phyloP scores from a whole-genome alignment of 768 basidiomycete genomes.

The Panaeolus papilionaceus region DNA sequence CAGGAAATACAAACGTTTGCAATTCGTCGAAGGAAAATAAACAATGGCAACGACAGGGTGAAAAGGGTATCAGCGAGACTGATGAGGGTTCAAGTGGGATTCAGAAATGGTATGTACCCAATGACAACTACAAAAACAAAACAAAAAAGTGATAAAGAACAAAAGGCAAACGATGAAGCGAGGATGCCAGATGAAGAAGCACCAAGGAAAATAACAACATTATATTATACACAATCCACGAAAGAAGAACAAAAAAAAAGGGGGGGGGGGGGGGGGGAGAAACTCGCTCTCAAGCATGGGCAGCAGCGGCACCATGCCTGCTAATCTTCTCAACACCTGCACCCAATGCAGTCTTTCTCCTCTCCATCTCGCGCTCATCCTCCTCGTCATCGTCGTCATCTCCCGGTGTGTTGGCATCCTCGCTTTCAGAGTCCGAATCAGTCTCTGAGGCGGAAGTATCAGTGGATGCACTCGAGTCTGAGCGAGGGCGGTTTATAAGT shows the following conservation, averaged over 20 bases:
- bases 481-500: slow-evolving; percentile 14
- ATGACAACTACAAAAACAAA: neutral
- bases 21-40: neutral
- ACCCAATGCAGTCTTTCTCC: slow-evolving; percentile 41
- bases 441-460: slow-evolving; percentile 22
- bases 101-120: neutral
- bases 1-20: neutral
- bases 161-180: slow-evolving; percentile 1
- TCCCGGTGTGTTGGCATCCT: slow-evolving; percentile 27
- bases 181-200: neutral
- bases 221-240: slow-evolving; percentile 19
- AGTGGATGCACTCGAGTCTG: slow-evolving; percentile 18
- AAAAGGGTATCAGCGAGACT: slow-evolving; percentile 3
- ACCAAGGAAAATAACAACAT: slow-evolving; percentile 13
- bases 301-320: slow-evolving; percentile 24
- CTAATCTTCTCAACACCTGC: slow-evolving; percentile 61
- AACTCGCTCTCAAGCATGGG: neutral
- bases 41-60: neutral
- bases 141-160: neutral
- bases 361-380: slow-evolving; percentile 31
- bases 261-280: no score
- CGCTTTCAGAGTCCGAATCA: slow-evolving; percentile 25
- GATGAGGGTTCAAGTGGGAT: neutral
- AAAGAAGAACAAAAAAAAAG: slow-evolving; percentile 7
- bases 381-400: slow-evolving; percentile 29